Evolutionary conservation across 257 asterid species (phyloP).

Genomic region (Solanum tarapatanum): DNA sequence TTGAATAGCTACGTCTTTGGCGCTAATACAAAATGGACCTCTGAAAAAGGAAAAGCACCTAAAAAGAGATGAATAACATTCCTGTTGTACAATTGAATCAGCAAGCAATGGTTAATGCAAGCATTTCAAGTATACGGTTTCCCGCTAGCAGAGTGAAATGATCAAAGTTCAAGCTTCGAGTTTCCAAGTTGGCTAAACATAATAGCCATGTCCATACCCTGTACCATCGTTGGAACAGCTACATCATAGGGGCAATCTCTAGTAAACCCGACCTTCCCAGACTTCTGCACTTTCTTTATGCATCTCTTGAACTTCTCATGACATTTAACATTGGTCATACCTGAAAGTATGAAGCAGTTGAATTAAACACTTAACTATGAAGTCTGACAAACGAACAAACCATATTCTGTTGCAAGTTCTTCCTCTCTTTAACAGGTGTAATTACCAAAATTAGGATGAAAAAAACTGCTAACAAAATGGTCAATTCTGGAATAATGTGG

Average conservation of each 20-base stretch:
- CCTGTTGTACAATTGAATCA: not conserved
- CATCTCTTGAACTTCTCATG: conserved; percentile 84
- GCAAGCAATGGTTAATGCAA: not conserved
- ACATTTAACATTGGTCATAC: conserved; percentile 61
- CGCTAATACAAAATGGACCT: not conserved
- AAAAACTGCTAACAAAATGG: not conserved
- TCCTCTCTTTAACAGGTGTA: not conserved
- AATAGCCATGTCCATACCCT: conserved; percentile 88
- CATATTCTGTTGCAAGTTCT: not conserved
- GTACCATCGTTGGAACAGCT: conserved; percentile 76
- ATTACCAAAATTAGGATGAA: not conserved
- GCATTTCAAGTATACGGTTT: not conserved
- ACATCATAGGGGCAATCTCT: conserved; percentile 51
- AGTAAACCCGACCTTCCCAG: conserved; percentile 74
- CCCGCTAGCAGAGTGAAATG: not conserved
- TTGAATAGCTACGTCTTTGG: not conserved
- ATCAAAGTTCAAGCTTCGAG: conserved; percentile 48
- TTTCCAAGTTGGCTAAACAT: conserved; percentile 59
- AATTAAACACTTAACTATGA: not conserved
- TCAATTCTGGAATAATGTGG: not conserved
- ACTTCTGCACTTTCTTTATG: conserved; percentile 58
- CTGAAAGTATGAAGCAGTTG: conserved; percentile 19
- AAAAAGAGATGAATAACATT: not conserved
- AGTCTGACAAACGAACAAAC: not conserved
- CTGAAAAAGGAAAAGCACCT: not conserved